Base-by-base conservation (phyloP, 2,329 filamentous ascomycete genomes). In the Hypoxylon sp. region DNA sequence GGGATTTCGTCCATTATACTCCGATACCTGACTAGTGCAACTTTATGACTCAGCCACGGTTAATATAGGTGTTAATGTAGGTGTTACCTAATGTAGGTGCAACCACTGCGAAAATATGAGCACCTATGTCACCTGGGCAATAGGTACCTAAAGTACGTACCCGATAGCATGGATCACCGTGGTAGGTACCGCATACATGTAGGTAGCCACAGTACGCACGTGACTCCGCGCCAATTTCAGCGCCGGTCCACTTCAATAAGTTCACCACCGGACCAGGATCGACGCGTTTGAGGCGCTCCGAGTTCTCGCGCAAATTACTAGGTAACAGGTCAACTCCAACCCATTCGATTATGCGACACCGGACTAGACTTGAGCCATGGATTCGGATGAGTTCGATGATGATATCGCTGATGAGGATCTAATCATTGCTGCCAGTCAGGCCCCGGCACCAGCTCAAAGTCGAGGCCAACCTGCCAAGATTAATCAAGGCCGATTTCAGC, bases 371-470 rank as follows among this genome's bases (percentile, higher is more conserved):
- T 33, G 58, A 57, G 73, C 50, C 50, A 87, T 88, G 86, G 84
- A 88, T 66, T 84, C 81, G 66, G 88, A 91, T 71, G 88, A 90
- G 50, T 91, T 89, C 75, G 89, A 89, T 65, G 89, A 89, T 68
- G 86, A 87, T 69, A 85, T 91, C 58, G 85, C 87, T 58, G 90
- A 92, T 68, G 90, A 91, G 74, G 90, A 91, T 71, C 81, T 92
- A 65, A 83, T 92, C 49, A 81, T 85, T 37, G 90, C 86, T 6
- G 83, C 89, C 22, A 89, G 86, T 40, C 86, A 90, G 69, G 79
- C 79, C 17, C 71, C 73, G 20, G 63, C 79, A 31, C 70, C 72
- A 17, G 60, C 3, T 79, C 79, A 70, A 77, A 64, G 66, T 72
- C 69, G 65, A 73, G 22, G 63, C 68, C 56, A 68, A 42, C 42